Evolutionary conservation across 2,329 filamentous ascomycete species (phyloP), one percentile per base, ranked within the genome.

Genomic region (Trichothecium sympodiale): DNA sequence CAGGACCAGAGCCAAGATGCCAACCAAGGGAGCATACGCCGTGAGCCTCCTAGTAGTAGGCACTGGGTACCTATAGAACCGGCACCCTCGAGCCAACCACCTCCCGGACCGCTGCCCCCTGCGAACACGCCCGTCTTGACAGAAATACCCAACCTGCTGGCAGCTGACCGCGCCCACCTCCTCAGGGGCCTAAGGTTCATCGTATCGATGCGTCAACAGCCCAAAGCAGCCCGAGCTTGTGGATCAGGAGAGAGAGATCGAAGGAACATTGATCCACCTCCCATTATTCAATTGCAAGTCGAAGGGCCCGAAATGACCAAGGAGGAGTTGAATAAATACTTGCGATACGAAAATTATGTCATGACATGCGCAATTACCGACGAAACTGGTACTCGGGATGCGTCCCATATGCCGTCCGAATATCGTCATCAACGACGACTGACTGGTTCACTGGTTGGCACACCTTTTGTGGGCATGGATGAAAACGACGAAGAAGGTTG

Each of bases 231-330:
- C 36, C 70, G 84, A 46, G 83, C 83, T 29, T 91, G 84, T 49
- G 84, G 84, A 2, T 89, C 87, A 53, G 84, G 84, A 41, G 84
- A 89, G 56, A 70, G 83, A 43, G 84, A 91, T 51, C 74, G 84
- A 28, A 72, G 84, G 42, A 83, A 87, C 13, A 83, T 91, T 43
- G 84, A 91, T 50, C 84, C 84, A 29, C 84, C 84, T 3, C 84
- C 84, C 12, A 89, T 91, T 49, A 72, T 91, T 16, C 77, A 89
- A 51, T 70, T 89, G 32, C 63, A 67, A 18, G 72, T 86, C 38
- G 72, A 75, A 35, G 71, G 80, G 41, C 65, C 71, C 2, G 62
- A 53, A 15, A 51, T 69, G 17, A 65, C 72, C 9, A 57, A 64
- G 29, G 70, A 75, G 31, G 77, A 84, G 43, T 58, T 65, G 13